phyloP scores from a whole-genome alignment of 768 basidiomycete species.

The Pleurotus pulmonarius region DNA sequence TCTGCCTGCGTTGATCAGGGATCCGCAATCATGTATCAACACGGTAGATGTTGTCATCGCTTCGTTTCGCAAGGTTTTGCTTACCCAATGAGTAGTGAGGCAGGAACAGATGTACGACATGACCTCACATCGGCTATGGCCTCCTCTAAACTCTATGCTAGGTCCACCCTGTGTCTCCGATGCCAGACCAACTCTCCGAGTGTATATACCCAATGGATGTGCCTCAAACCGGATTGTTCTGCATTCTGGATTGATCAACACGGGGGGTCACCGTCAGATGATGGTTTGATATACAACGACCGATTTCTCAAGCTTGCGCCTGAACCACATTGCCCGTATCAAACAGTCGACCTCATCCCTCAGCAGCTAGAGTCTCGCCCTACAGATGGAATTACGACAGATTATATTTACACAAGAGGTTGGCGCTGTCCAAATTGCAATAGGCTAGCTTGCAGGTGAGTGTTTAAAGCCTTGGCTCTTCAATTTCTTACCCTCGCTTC shows the following conservation, averaged over 20 bases:
- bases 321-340: conserved; percentile 24
- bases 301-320: conserved; percentile 40
- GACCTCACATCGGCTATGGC: no score
- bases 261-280: conserved; percentile 22
- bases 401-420: conserved; percentile 57
- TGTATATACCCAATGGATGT: conserved; percentile 62
- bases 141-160: background rate
- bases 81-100: no score
- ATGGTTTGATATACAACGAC: conserved; percentile 40
- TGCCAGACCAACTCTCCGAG: conserved; percentile 45
- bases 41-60: no score
- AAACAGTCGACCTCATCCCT: conserved; percentile 37
- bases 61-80: no score
- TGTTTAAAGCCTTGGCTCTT: background rate
- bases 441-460: conserved; percentile 69
- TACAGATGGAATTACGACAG: conserved; percentile 39
- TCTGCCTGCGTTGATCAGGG: no score
- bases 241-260: conserved; percentile 46
- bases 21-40: no score
- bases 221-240: conserved; percentile 56
- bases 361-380: conserved; percentile 22
- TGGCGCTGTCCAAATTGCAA: conserved; percentile 71
- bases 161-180: conserved; percentile 25
- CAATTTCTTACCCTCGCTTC: conserved; percentile 4
- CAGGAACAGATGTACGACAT: no score